Percentiles rank a stretch among this genome's conserved stretches.
Evolutionary conservation across 1,139 yeast genomes (phyloP).

Genomic region (Candida glucosophila): DNA sequence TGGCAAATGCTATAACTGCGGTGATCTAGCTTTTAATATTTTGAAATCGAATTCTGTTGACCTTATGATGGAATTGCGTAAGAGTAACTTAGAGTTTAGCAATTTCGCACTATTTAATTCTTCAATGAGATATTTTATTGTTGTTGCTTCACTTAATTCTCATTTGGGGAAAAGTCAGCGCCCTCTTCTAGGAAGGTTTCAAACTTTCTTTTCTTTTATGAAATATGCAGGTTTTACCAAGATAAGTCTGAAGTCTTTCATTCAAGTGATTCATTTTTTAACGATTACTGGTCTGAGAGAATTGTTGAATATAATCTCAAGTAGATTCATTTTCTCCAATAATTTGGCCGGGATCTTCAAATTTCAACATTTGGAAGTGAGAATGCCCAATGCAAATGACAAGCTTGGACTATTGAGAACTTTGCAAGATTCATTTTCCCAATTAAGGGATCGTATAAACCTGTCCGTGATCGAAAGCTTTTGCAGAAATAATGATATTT

Average conservation of each 20-base stretch:
- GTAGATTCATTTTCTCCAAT: constrained; percentile 15
- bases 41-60: constrained; percentile 5
- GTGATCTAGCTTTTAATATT: constrained; percentile 4
- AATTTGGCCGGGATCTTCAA: constrained; percentile 14
- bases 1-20: constrained; percentile 8
- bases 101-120: constrained; percentile 9
- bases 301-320: constrained; percentile 19
- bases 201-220: constrained; percentile 14
- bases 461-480: too few relatives aligned
- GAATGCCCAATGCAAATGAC: constrained; percentile 10
- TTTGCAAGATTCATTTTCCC: constrained; percentile 12
- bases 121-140: constrained; percentile 10
- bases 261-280: constrained; percentile 19
- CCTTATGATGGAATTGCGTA: constrained; percentile 6
- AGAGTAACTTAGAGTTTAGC: constrained; percentile 6
- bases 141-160: constrained; percentile 6
- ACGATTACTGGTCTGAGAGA: constrained; percentile 16
- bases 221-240: constrained; percentile 11
- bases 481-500: too few relatives aligned
- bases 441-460: too few relatives aligned
- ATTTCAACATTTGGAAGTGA: constrained; percentile 23
- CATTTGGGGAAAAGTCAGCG: constrained; percentile 4
- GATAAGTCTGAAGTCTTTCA: constrained; percentile 17
- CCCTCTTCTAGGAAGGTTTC: constrained; percentile 5
- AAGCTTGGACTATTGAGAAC: constrained; percentile 10